A percentile compares a stretch with the other conserved stretches of the same genome.
phyloP scores from a whole-genome alignment of 257 asterid species.

The Coffea eugenioides region DNA sequence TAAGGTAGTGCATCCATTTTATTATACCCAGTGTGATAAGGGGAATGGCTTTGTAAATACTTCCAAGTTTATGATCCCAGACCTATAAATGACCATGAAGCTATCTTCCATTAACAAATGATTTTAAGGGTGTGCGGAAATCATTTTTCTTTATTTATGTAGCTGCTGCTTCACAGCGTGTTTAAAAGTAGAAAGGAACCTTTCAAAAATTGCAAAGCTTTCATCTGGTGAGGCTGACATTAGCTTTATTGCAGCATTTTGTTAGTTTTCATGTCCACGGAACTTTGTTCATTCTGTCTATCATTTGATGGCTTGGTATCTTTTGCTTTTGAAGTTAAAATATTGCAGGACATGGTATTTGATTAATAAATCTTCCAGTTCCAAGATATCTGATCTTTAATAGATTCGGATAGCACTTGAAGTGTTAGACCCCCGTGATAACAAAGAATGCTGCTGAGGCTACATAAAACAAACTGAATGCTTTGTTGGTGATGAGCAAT shows the following conservation, averaged over 20 bases:
- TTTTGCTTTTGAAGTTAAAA: background rate
- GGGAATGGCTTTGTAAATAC: background rate
- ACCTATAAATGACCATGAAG: background rate
- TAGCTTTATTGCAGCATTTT: background rate
- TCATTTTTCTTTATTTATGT: too few species aligned
- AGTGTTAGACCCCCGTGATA: background rate
- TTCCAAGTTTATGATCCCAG: background rate
- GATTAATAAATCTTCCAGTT: background rate
- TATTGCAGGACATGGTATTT: background rate
- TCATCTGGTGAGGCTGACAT: background rate
- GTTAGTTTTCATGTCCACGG: background rate
- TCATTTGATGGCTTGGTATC: background rate
- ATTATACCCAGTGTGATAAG: too few species aligned
- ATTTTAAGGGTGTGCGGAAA: too few species aligned
- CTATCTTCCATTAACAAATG: background rate
- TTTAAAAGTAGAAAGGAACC: background rate
- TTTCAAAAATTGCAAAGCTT: too few species aligned
- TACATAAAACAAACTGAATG: too few species aligned
- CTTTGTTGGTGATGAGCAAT: too few species aligned
- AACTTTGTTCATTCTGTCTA: background rate
- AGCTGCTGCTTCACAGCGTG: background rate
- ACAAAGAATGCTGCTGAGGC: background rate
- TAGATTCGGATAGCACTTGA: background rate
- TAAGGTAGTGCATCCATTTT: background rate
- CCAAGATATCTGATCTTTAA: background rate